Evolutionary conservation across 2,329 filamentous ascomycete genomes (phyloP).

Genomic region (Nemania serpens): DNA sequence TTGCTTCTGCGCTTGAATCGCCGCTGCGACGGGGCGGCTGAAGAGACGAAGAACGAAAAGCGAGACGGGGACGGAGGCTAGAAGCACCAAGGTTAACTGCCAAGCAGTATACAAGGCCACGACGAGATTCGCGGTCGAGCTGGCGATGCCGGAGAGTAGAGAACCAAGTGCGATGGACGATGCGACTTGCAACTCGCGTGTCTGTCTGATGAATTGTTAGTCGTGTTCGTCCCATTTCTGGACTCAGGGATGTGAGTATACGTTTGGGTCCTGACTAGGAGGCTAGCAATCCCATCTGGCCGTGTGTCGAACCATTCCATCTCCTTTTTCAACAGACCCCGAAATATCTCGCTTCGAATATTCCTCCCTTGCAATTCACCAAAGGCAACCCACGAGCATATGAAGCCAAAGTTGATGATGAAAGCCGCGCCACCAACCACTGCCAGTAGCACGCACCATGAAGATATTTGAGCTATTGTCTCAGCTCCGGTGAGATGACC

Average conservation of each 20-base stretch:
- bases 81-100: slow-evolving; percentile 79
- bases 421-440: slow-evolving; percentile 68
- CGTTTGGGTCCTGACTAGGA: slow-evolving; percentile 75
- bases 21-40: slow-evolving; percentile 64
- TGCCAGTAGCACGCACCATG: slow-evolving; percentile 66
- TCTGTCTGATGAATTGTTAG: slow-evolving; percentile 63
- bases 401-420: slow-evolving; percentile 68
- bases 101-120: slow-evolving; percentile 82
- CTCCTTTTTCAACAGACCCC: slow-evolving; percentile 70
- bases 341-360: slow-evolving; percentile 69
- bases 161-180: slow-evolving; percentile 80
- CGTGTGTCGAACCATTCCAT: slow-evolving; percentile 82
- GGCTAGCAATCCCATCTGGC: slow-evolving; percentile 70
- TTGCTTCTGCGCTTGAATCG: slow-evolving; percentile 70
- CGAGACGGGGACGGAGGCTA: slow-evolving; percentile 74
- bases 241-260: slow-evolving; percentile 48
- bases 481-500: slow-evolving; percentile 53
- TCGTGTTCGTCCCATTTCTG: slow-evolving; percentile 11
- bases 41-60: slow-evolving; percentile 63
- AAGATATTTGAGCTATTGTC: slow-evolving; percentile 60
- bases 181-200: slow-evolving; percentile 78
- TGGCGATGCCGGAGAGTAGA: slow-evolving; percentile 66
- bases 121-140: slow-evolving; percentile 66
- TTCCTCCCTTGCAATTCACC: slow-evolving; percentile 78
- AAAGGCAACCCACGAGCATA: slow-evolving; percentile 74